A percentile compares a stretch with the other conserved stretches of the same genome.
These are phyloP conservation scores for Verticillium longisporum DNA, from an alignment of 2,329 filamentous ascomycete genomes.

Conservation along the genomic window DNA sequence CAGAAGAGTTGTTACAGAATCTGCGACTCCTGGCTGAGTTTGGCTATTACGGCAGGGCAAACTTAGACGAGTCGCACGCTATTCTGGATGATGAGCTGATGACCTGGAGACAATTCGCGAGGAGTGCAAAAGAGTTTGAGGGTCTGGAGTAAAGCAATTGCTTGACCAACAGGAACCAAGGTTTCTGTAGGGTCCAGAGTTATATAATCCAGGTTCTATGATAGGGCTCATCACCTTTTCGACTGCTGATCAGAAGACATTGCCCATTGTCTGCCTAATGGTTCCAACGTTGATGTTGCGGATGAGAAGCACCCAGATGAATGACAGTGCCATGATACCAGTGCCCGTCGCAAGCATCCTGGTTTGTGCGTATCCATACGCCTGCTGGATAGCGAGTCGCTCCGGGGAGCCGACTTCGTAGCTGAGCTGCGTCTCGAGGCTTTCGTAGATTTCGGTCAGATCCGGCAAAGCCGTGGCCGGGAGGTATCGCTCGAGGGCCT, in stretches of 20 bases:
- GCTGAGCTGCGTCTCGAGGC: slow-evolving; percentile 40
- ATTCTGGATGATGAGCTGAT: slow-evolving; percentile 28
- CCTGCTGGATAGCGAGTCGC: slow-evolving; percentile 44
- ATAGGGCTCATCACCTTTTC: not conserved
- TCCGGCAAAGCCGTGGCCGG: slow-evolving; percentile 30
- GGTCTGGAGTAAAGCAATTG: not conserved
- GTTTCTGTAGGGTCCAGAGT: too few relatives aligned
- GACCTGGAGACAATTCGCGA: slow-evolving; percentile 29
- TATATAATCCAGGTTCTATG: too few relatives aligned
- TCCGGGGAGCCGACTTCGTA: slow-evolving; percentile 35
- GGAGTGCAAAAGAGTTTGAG: slow-evolving; percentile 22
- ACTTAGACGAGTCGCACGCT: slow-evolving; percentile 20
- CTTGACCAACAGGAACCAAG: too few relatives aligned
- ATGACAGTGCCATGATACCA: slow-evolving; percentile 17
- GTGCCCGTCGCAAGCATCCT: slow-evolving; percentile 31
- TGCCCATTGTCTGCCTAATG: slow-evolving; percentile 42
- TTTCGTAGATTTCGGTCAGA: slow-evolving; percentile 41
- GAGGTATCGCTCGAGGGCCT: slow-evolving; percentile 40
- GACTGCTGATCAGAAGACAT: slow-evolving; percentile 32
- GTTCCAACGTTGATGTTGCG: slow-evolving; percentile 40
- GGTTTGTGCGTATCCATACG: slow-evolving; percentile 45
- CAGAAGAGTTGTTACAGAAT: slow-evolving; percentile 33
- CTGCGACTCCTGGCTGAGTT: slow-evolving; percentile 31
- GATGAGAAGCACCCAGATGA: slow-evolving; percentile 35
- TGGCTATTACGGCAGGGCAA: slow-evolving; percentile 30